Conservation (phyloP, 73 alveolate genomes). For the Tetrahymena malaccensis region DNA sequence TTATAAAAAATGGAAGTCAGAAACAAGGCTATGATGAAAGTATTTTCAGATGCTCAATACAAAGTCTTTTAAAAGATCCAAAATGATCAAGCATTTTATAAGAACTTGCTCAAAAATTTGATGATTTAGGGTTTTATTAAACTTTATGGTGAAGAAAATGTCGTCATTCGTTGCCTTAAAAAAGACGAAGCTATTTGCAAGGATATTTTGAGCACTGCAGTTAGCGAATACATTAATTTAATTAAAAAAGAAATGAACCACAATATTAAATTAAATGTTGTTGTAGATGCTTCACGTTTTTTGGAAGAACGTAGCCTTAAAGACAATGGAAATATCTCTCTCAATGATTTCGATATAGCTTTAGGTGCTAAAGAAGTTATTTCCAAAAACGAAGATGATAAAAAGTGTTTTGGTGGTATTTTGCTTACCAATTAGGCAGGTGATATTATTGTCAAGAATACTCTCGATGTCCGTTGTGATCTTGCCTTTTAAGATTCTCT, state of each 20-base stretch:
- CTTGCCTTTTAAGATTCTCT: slow-evolving; percentile 29
- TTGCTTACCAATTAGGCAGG: slow-evolving; percentile 34
- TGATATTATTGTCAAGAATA: slow-evolving; percentile 32
- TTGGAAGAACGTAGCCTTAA: slow-evolving; percentile 28
- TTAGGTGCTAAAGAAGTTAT: slow-evolving; percentile 23
- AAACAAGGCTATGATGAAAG: slow-evolving; percentile 32
- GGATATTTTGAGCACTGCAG: slow-evolving; percentile 13
- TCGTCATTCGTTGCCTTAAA: slow-evolving; percentile 23
- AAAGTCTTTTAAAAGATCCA: slow-evolving; percentile 19
- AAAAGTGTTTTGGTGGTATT: slow-evolving; percentile 43
- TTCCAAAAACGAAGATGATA: slow-evolving; percentile 32
- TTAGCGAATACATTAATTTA: slow-evolving; percentile 5
- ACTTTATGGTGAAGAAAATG: slow-evolving; percentile 17
- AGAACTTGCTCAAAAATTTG: slow-evolving; percentile 22
- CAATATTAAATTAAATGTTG: slow-evolving; percentile 4
- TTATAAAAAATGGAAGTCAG: slow-evolving; percentile 29
- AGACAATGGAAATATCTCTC: slow-evolving; percentile 5
- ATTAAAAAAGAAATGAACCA: slow-evolving; percentile 20
- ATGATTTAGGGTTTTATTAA: slow-evolving; percentile 35
- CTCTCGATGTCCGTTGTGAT: slow-evolving; percentile 33
- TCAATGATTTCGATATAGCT: neutral
- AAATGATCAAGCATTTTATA: slow-evolving; percentile 24
- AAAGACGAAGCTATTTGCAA: slow-evolving; percentile 1
- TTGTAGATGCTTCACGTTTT: slow-evolving; percentile 17
- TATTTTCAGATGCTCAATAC: slow-evolving; percentile 33